Evolutionary conservation across 208 protist genomes (phyloP), one percentile per base, ranked within the genome.

Genomic region (Trypanosoma avium): DNA sequence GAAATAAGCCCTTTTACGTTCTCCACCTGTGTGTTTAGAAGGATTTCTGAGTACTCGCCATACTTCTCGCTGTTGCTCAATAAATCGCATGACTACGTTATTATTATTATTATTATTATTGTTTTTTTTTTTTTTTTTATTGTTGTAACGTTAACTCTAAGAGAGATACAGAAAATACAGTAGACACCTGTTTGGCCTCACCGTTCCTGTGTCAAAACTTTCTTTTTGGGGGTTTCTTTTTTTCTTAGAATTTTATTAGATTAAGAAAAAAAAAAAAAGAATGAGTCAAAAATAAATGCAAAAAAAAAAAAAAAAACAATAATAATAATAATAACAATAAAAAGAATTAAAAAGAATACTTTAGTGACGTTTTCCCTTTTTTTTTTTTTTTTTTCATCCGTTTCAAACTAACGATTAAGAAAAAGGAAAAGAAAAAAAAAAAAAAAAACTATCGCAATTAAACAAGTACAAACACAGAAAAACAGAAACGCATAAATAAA

Each of bases 1-100:
- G 61, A 93, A 65, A 59, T 90, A 95, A 27, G 89, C 81, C 15
- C 89, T 76, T 73, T 92, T 93, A 15, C 86, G 66, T 61, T 95
- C 89, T n/a, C 75, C 81, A 12, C 61, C 65, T 0, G 86, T 86
- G 75, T 90, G 82, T 70, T 83, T 82, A 33, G 72, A 75, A 3
- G 82, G 81, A 38, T 79, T 67, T 12, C 70, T 59, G 10, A 95
- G 75, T 10, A 79, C 86, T 60, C 78, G 72, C n/a, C 88, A 66
- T 36, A 95, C 72, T 49, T 92, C 84, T 62, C 70, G 74, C 70
- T 92, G 86, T 29, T 77, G 80, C 33, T 92, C 74, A 49, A 95
- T 65, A 38, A 95, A 70, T 10, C 82, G 73, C 90, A 95, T 95
- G 10, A 29, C 0, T 55, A 26, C 32, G 19, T 4, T 9, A 17